Evolutionary conservation across 371 early-diverging fungal species (phyloP), one percentile per base, ranked within the genome.

Genomic region (Mortierella sp.): DNA sequence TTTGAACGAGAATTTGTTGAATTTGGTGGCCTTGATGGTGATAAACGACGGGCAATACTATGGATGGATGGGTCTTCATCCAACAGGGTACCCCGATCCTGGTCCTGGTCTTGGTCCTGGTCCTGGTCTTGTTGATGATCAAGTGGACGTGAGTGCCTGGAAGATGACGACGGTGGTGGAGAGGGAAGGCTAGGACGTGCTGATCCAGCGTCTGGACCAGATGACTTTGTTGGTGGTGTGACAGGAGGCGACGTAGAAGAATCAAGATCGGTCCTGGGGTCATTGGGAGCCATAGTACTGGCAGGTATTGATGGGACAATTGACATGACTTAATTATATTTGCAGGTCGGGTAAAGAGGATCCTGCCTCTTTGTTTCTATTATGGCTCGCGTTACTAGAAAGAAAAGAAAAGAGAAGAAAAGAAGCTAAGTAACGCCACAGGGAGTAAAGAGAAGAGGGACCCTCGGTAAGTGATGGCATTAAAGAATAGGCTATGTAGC

Each of bases 121-220:
- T 64, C 69, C 43, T 35, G 66, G 45, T 68, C 68, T 45, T 64
- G 57, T 2, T 45, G 57, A n/a, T 69, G 59, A 26, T 68, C 43
- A 43, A 54, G 32, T 9, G 67, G 39, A 12, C 66, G 66, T 37
- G 65, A 57, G 30, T 49, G 75, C 40, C 62, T 64, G 0, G 73
- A 73, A 20, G 78, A 78, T 22, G 78, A 78, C 8, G 78, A 68
- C 0, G 73, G 73, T 14, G 78, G 78, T 26, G 78, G 69, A 3
- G 78, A 73, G 8, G 73, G 70, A 20, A 69, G 64, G 22, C 70
- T 70, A 45, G 69, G 64, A 45, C 64, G 73, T 32, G 57, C 62
- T n/a, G 66, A 61, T 39, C 66, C 62, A 18, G 72, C 64, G 32
- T 73, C 67, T 6, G 62, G 69, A 4, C 66, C 67, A 6, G 73